Conservation (phyloP, 495 filamentous ascomycete species). For the Penicillium salamii region DNA sequence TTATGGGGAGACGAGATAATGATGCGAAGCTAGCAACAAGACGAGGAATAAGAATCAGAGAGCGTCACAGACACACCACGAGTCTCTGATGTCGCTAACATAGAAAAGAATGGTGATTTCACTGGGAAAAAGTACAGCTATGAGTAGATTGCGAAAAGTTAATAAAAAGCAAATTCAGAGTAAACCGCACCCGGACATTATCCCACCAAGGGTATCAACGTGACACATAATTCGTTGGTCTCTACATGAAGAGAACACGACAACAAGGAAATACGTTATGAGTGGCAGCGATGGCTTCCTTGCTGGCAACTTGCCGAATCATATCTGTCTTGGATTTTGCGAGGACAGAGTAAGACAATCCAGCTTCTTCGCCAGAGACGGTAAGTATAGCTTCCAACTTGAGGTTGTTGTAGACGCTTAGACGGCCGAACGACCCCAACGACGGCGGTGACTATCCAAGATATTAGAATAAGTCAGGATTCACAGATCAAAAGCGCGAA, state of each 20-base stretch:
- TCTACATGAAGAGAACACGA: constrained; percentile 19
- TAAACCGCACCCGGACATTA: constrained; percentile 7
- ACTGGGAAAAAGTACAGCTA: too few species aligned
- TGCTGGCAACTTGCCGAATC: too few species aligned
- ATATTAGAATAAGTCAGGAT: constrained; percentile 7
- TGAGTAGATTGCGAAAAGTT: too few species aligned
- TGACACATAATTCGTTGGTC: constrained; percentile 26
- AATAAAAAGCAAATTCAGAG: constrained; percentile 5
- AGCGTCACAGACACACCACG: too few species aligned
- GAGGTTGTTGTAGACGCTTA: background rate
- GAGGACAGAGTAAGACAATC: background rate
- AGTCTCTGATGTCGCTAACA: too few species aligned
- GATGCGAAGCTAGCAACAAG: too few species aligned
- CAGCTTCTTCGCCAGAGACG: too few species aligned
- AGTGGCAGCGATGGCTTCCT: too few species aligned
- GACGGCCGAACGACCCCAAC: constrained; percentile 19
- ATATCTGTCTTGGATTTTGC: background rate
- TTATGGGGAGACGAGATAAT: too few species aligned
- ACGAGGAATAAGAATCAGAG: too few species aligned
- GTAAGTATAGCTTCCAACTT: too few species aligned
- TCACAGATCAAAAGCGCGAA: background rate
- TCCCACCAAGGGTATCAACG: constrained; percentile 29
- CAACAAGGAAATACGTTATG: background rate
- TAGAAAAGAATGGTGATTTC: too few species aligned
- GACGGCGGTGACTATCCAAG: constrained; percentile 11